Evolutionary conservation across 495 filamentous ascomycete species (phyloP), one percentile per base, ranked within the genome.

Genomic region (Xylona heveae): DNA sequence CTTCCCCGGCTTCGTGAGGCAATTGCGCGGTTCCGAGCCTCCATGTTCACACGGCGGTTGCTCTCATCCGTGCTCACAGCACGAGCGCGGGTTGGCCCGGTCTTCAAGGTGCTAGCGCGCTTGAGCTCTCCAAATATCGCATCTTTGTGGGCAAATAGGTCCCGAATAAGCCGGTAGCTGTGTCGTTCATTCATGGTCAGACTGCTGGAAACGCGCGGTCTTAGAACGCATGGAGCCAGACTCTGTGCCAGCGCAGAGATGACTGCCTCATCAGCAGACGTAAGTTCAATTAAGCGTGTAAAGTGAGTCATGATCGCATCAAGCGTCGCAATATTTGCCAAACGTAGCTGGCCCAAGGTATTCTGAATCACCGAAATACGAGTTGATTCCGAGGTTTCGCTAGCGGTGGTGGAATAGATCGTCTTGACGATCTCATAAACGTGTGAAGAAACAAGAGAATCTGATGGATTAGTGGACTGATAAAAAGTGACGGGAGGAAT

Each of bases 401-500:
- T 64, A 37, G 83, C 71, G 19, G 82, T 70, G 19, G 78, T 81
- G 31, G 71, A 75, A 53, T 99, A 99, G 35, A 95, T 91, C 1
- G 80, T 94, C 50, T 93, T 81, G 43, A 99, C 75, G 48, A 99
- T 94, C 61, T 99, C 88, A 51, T 99, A 99, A 38, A 94, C 82
- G 48, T 93, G 84, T 16, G 82, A 93, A 30, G 90, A 95, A 39
- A 99, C 90, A 36, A 99, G 68, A 14, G 88, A 94, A 51, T 99
- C 88, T 79, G 42, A 18, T 3, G 5, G 16, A 21, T 42, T 46
- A 27, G 35, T 14, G 19, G 29, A 42, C 31, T 41, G 37, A 22
- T 7, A 6, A 25, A 9, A 17, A 13, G 17, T 24, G 12, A 19
- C 8, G n/a, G 17, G 5, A 34, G 17, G 7, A 31, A 9, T 16